A percentile compares a stretch with the other conserved stretches of the same genome.
Evolutionary conservation across 2,329 filamentous ascomycete species (phyloP).

Genomic region (Paraphoma sp.): DNA sequence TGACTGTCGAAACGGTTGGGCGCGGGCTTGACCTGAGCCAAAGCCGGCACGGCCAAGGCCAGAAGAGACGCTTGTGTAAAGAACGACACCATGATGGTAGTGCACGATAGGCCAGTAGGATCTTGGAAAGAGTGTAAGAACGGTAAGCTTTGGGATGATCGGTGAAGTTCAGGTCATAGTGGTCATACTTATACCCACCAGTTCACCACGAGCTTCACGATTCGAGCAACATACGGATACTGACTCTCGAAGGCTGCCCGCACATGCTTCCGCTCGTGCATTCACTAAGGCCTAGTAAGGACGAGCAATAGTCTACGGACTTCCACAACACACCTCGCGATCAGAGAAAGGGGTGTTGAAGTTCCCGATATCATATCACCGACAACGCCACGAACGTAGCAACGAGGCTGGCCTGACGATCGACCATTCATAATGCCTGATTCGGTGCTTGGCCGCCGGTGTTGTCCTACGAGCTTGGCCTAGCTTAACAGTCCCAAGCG

Average conservation of each 20-base stretch:
- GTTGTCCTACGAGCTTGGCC: neutral
- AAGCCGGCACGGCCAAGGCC: neutral
- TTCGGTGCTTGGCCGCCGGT: neutral
- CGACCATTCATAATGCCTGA: neutral
- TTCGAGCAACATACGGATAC: neutral
- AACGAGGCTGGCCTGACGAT: neutral
- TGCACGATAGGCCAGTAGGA: neutral
- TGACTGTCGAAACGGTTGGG: conserved; percentile 8
- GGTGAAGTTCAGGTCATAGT: neutral
- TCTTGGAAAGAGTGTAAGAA: neutral
- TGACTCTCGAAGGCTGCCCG: neutral
- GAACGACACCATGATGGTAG: conserved; percentile 3
- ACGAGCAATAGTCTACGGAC: neutral
- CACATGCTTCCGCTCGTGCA: neutral
- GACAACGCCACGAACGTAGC: neutral
- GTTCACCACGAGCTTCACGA: neutral
- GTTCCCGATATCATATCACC: neutral
- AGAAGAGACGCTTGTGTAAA: conserved; percentile 3
- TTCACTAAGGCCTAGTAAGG: neutral
- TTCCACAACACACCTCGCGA: neutral
- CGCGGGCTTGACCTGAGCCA: conserved; percentile 1
- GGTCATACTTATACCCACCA: neutral
- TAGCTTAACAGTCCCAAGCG: neutral
- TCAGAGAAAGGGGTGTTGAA: neutral
- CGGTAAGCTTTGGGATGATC: neutral